Conservation (phyloP, 176 grass and related monocot species). For the Paspalum vaginatum region DNA sequence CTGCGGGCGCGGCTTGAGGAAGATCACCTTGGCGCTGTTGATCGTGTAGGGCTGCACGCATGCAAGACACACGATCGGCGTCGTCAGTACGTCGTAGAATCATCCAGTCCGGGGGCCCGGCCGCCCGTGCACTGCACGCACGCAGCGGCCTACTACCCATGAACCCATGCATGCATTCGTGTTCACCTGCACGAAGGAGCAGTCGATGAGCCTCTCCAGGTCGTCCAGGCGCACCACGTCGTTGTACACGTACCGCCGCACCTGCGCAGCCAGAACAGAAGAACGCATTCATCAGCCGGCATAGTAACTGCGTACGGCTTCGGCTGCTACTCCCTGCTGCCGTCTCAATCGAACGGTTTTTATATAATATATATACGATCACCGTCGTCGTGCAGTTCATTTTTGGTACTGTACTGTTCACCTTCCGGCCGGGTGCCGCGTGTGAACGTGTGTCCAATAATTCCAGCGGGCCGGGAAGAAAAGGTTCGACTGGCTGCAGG, state of each 20-base stretch:
- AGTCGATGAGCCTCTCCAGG: constrained; percentile 91
- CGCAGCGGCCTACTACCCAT: neutral
- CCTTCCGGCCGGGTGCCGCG: too few relatives aligned
- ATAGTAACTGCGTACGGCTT: too few relatives aligned
- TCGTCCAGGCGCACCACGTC: constrained; percentile 93
- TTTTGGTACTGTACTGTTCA: too few relatives aligned
- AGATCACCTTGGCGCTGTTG: constrained; percentile 96
- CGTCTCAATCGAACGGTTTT: too few relatives aligned
- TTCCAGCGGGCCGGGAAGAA: neutral
- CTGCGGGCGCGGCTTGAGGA: constrained; percentile 92
- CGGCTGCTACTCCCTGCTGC: too few relatives aligned
- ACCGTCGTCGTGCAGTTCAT: too few relatives aligned
- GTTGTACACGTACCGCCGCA: constrained; percentile 92
- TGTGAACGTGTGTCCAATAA: neutral
- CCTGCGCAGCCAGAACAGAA: constrained; percentile 40
- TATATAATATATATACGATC: too few relatives aligned
- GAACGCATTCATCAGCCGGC: too few relatives aligned
- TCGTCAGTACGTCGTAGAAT: neutral
- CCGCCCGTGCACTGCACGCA: neutral
- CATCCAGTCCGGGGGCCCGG: too few relatives aligned
- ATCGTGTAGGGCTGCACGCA: constrained; percentile 84
- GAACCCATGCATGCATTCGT: neutral
- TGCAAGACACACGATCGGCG: neutral
- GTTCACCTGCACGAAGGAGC: constrained; percentile 92
- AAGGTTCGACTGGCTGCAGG: neutral